Evolutionary conservation across 169 alveolate species (phyloP), one percentile per base, ranked within the genome.

Genomic region (Condylostoma magnum): DNA sequence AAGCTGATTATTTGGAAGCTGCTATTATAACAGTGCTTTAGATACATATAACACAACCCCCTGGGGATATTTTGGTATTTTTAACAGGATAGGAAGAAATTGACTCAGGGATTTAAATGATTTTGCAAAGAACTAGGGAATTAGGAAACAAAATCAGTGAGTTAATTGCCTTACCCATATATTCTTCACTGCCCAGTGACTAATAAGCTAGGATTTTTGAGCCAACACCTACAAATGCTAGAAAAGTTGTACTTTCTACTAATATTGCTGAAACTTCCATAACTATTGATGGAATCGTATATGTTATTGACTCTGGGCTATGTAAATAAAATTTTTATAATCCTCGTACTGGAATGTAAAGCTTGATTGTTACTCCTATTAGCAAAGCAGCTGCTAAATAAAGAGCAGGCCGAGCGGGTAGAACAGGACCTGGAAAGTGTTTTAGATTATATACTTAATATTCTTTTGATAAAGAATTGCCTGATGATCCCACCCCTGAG

Each of bases 381-480:
- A 96, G 99, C 34, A 96, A 97, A 82, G 99, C 99, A 15, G 94
- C 99, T 37, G 99, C 99, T 4, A 95, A 97, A 77, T 98, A 99
- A 94, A 95, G 99, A 66, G 97, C 99, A 25, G 99, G 99, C 22
- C 93, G 99, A 63, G 99, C 99, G 1, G 99, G 99, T 15, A 94
- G 99, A 75, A 99, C 97, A n/a, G 93, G 97, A 20, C 99, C 99
- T 2, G 99, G 99, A 8, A 95, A 95, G 79, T 98, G 99, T 78
- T 99, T 97, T 85, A 94, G 99, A 56, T 78, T 99, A 79, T 99
- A 96, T 85, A 98, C 99, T 28, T 86, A 96, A 55, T 95, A 94
- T 85, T 95, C 99, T 22, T 98, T 83, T 82, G 92, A 93, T 69
- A 90, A 97, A 85, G 99, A 98, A 80, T 89, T 98, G 88, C 99